These are phyloP conservation scores for Arthrobotrys sinensis DNA, from an alignment of 2,329 filamentous ascomycete species.

Conservation along the genomic window DNA sequence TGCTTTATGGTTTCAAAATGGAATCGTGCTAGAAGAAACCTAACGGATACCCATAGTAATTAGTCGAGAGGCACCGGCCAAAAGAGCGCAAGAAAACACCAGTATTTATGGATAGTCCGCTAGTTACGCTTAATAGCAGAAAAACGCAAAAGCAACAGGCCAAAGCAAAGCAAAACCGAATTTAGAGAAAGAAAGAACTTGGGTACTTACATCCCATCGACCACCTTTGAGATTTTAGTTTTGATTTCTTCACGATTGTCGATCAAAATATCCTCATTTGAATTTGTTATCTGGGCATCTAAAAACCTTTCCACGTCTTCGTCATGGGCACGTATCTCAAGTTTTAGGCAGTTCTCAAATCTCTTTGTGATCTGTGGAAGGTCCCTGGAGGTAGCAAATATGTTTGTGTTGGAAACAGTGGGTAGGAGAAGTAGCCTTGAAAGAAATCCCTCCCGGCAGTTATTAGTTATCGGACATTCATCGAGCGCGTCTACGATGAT, in stretches of 20 bases:
- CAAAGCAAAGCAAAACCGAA: background rate
- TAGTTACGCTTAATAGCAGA: no score
- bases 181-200: background rate
- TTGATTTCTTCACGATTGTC: constrained; percentile 4
- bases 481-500: constrained; percentile 18
- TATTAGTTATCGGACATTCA: constrained; percentile 1
- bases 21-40: constrained; percentile 69
- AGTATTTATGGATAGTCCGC: no score
- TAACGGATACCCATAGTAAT: constrained; percentile 59
- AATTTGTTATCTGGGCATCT: constrained; percentile 5
- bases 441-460: constrained; percentile 60
- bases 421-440: constrained; percentile 63
- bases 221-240: constrained; percentile 8
- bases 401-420: constrained; percentile 52
- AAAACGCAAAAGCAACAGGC: no score
- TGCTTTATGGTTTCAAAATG: constrained; percentile 66
- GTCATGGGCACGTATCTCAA: constrained; percentile 21
- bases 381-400: constrained; percentile 66
- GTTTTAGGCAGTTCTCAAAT: background rate
- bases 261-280: background rate
- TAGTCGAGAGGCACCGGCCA: no score
- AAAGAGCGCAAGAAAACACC: no score
- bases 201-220: constrained; percentile 32
- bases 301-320: constrained; percentile 13
- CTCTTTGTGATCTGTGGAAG: background rate